Conservation (phyloP, 2,329 filamentous ascomycete species). For the Cordyceps javanica region DNA sequence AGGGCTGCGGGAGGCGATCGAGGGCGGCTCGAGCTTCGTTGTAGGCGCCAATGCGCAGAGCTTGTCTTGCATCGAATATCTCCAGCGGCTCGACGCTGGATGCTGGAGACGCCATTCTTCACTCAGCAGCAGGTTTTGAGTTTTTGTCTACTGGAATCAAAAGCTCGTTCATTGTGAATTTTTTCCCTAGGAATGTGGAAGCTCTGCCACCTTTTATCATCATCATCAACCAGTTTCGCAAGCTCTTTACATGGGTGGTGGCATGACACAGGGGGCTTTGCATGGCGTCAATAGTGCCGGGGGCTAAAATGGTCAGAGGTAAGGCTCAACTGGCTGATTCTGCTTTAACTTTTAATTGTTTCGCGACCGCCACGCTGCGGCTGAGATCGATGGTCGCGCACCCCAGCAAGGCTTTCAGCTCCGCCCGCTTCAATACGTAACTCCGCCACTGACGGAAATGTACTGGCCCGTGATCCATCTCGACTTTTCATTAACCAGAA, state of each 20-base stretch:
- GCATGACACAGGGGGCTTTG: not conserved
- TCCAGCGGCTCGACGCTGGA: not conserved
- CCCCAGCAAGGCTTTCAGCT: not conserved
- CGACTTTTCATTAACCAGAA: constrained; percentile 32
- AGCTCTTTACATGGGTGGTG: not conserved
- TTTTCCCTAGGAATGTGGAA: not conserved
- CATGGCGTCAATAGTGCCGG: not conserved
- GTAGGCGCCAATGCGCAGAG: not conserved
- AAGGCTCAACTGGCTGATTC: not conserved
- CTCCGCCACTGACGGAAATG: constrained; percentile 32
- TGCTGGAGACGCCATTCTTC: not conserved
- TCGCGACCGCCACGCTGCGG: constrained; percentile 3
- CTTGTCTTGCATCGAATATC: not conserved
- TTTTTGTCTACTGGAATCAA: no score
- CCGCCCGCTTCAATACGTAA: constrained; percentile 16
- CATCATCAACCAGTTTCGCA: not conserved
- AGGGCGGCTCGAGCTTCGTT: not conserved
- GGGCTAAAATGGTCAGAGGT: not conserved
- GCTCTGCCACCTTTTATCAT: not conserved
- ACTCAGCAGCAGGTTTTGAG: no score
- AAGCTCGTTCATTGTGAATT: no score
- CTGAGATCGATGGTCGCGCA: not conserved
- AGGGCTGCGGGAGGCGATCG: not conserved
- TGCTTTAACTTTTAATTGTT: not conserved
- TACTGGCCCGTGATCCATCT: constrained; percentile 40